Conservation (phyloP, 768 basidiomycete genomes). For the Rhizopogon salebrosus region DNA sequence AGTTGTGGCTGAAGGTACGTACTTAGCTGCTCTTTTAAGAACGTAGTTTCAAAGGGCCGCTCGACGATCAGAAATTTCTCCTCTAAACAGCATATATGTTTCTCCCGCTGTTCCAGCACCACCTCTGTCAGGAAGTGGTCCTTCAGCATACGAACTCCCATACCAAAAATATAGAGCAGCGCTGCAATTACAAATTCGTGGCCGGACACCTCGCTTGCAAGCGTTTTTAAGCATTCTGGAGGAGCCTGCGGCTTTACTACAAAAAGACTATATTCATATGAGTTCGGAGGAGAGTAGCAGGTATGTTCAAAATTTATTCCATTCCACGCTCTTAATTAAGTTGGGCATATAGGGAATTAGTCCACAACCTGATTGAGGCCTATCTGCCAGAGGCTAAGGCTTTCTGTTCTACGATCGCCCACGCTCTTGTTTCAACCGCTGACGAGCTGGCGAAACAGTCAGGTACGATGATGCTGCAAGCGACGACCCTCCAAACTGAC, state of each 20-base stretch:
- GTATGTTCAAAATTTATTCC: conserved; percentile 30
- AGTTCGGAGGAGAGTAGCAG: conserved; percentile 33
- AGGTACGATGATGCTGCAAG: conserved; percentile 27
- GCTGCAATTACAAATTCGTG: conserved; percentile 58
- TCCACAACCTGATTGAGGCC: conserved; percentile 34
- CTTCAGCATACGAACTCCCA: conserved; percentile 32
- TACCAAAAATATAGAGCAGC: conserved; percentile 60
- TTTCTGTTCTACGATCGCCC: conserved; percentile 37
- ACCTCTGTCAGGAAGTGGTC: conserved; percentile 32
- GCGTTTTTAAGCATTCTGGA: conserved; percentile 56
- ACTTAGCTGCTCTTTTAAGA: neutral
- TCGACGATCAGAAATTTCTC: conserved; percentile 39
- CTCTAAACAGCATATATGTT: conserved; percentile 52
- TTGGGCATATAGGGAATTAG: conserved; percentile 31
- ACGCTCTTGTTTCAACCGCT: conserved; percentile 34
- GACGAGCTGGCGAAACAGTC: conserved; percentile 24
- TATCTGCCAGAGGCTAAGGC: conserved; percentile 50
- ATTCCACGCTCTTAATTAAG: neutral
- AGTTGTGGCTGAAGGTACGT: neutral
- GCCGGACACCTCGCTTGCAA: conserved; percentile 60
- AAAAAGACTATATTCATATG: conserved; percentile 51
- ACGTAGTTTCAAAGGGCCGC: neutral
- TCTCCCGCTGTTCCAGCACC: conserved; percentile 43
- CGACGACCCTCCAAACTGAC: conserved; percentile 5
- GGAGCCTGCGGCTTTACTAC: conserved; percentile 49